Conservation (phyloP, 345 rosid genomes). For the Gossypium stocksii region DNA sequence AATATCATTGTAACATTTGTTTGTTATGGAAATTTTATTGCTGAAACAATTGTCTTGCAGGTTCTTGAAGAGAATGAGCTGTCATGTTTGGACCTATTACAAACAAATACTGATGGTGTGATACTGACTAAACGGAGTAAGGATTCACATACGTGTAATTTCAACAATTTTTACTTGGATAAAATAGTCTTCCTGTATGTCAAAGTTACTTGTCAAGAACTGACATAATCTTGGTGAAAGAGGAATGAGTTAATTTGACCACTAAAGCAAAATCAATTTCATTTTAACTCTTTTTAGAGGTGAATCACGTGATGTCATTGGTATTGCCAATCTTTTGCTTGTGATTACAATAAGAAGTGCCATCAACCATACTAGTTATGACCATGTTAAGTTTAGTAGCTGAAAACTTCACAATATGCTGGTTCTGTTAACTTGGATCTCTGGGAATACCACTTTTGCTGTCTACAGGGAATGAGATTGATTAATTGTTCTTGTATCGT, state of each 20-base stretch:
- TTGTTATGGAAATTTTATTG: slow-evolving; percentile 11
- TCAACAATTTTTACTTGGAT: slow-evolving; percentile 4
- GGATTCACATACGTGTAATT: slow-evolving; percentile 23
- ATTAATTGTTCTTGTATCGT: not conserved
- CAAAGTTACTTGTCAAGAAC: not conserved
- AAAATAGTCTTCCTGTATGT: not conserved
- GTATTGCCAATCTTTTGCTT: not conserved
- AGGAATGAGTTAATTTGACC: not conserved
- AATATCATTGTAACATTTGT: slow-evolving; percentile 4
- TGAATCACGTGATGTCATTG: not conserved
- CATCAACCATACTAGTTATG: not conserved
- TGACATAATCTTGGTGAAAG: not conserved
- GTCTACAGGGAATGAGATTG: not conserved
- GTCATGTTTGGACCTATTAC: slow-evolving; percentile 67
- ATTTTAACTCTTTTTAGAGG: not conserved
- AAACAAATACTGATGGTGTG: slow-evolving; percentile 75
- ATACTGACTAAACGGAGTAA: slow-evolving; percentile 77
- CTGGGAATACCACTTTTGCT: not conserved
- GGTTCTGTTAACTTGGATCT: not conserved
- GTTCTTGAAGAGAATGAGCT: slow-evolving; percentile 91
- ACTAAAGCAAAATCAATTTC: not conserved
- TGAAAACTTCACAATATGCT: not conserved
- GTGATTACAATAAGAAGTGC: not conserved
- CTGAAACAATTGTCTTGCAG: slow-evolving; percentile 34
- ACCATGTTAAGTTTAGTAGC: not conserved